A percentile compares a stretch with the other conserved stretches of the same genome.
Evolutionary conservation across 805 yeast genomes (phyloP).

Genomic region (Debaryomyces castellii): DNA sequence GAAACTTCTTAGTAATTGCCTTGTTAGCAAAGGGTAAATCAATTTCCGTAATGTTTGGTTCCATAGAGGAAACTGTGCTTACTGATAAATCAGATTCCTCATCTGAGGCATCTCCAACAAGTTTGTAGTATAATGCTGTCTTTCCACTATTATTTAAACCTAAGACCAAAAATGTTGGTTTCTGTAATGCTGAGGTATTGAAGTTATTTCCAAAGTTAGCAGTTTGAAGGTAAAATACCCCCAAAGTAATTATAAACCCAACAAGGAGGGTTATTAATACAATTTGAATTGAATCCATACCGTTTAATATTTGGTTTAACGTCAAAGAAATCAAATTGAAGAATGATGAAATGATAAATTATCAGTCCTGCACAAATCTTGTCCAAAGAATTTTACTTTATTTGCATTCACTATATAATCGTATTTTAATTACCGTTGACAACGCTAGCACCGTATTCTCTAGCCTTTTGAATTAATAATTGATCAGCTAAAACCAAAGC

Average conservation of each 20-base stretch:
- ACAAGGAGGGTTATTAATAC: slow-evolving; percentile 21
- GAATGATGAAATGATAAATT: not conserved
- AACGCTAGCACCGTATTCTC: slow-evolving; percentile 45
- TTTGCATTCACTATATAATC: not conserved
- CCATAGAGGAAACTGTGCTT: slow-evolving; percentile 38
- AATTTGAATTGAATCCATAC: slow-evolving; percentile 30
- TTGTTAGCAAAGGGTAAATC: slow-evolving; percentile 35
- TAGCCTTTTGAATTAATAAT: slow-evolving; percentile 78
- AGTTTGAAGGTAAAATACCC: slow-evolving; percentile 22
- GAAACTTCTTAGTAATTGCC: slow-evolving; percentile 37
- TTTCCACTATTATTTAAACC: slow-evolving; percentile 71
- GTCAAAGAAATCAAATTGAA: not conserved
- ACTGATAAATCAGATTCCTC: slow-evolving; percentile 11
- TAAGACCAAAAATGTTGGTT: slow-evolving; percentile 59
- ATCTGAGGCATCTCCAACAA: slow-evolving; percentile 14
- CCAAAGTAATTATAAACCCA: slow-evolving; percentile 26
- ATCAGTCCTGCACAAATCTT: not conserved
- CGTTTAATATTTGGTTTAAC: not conserved
- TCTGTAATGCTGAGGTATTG: slow-evolving; percentile 18
- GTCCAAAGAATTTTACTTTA: not conserved
- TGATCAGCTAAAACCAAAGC: slow-evolving; percentile 92
- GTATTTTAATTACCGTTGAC: slow-evolving; percentile 3
- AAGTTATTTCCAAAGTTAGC: slow-evolving; percentile 12
- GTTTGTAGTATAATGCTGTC: slow-evolving; percentile 50
- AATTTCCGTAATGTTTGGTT: slow-evolving; percentile 29